These are phyloP conservation scores for Jatropha podagrica DNA, from an alignment of 441 rosid species.

Conservation along the genomic window DNA sequence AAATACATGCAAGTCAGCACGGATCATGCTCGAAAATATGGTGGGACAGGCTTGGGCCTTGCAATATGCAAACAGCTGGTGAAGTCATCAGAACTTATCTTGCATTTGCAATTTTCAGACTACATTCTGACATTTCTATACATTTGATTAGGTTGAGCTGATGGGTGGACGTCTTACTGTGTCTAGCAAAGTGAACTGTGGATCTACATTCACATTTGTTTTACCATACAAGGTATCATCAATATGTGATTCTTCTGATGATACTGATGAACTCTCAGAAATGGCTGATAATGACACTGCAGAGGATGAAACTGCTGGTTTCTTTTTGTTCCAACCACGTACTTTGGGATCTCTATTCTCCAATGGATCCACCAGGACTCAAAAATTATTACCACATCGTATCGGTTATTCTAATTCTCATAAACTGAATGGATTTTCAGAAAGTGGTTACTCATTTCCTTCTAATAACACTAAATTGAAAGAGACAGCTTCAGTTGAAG, in stretches of 20 bases:
- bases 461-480: constrained; percentile 35
- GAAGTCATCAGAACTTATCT: constrained; percentile 9
- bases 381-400: constrained; percentile 42
- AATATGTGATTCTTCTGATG: constrained; percentile 58
- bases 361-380: constrained; percentile 49
- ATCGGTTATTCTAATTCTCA: constrained; percentile 35
- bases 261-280: constrained; percentile 64
- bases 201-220: constrained; percentile 86
- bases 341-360: constrained; percentile 72
- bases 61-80: constrained; percentile 98
- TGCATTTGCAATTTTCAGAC: neutral
- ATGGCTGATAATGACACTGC: constrained; percentile 53
- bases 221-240: constrained; percentile 81
- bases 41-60: constrained; percentile 98
- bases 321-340: constrained; percentile 75
- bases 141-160: constrained; percentile 68
- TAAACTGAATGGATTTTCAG: constrained; percentile 40
- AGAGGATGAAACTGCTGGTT: constrained; percentile 69
- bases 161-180: constrained; percentile 93
- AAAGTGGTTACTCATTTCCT: constrained; percentile 38
- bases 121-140: constrained; percentile 25
- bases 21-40: constrained; percentile 91
- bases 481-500: constrained; percentile 45
- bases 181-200: constrained; percentile 68
- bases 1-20: constrained; percentile 97